Base-by-base conservation (phyloP, 441 rosid genomes). In the Monsonia emarginata region DNA sequence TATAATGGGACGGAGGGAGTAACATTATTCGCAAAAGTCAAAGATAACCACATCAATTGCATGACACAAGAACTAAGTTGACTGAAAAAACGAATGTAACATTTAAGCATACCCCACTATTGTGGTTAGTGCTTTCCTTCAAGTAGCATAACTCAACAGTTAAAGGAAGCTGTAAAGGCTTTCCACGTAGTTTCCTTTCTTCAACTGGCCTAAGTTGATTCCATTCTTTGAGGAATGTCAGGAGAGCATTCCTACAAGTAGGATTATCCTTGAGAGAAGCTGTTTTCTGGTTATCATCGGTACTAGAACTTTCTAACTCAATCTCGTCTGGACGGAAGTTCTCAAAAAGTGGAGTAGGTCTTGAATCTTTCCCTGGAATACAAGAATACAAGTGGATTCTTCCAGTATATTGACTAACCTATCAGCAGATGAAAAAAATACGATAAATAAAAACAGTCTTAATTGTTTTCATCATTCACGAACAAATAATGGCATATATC, bases 371-470 rank as follows among this genome's bases (percentile, higher is more conserved):
- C 58, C 91, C 96, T 2, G 70, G 82, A 70, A 71, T 76, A 82
- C 98, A 91, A 61, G 85, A 82, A 80, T 87, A 91, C 67, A 94
- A 76, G 74, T 94, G 97, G 73, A 94, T 82, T 82, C 98, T 86
- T 77, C 91, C 95, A 36, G 98, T 88, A 75, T 91, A 86, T 74
- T 79, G 85, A 76, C 97, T 94, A 71, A 91, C 96, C 98, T 94
- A 72, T 81, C 31, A 78, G 57, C 38, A 61, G 19, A 50, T 25
- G 38, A 72, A 76, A 66, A 44, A 56, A 52, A 14, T 22, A 9
- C 8, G 27, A 22, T 21, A 52, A 52, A 52, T 52, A 22, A 52
- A 52, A 21, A 52, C 26, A 19, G 7, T 14, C n/a, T 40, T 44
- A 4, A 52, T 22, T 19, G 27, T 21, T 22, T 52, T 8, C 58